Conservation (phyloP, 176 grass and related monocot species). For the Oryza brachyantha region DNA sequence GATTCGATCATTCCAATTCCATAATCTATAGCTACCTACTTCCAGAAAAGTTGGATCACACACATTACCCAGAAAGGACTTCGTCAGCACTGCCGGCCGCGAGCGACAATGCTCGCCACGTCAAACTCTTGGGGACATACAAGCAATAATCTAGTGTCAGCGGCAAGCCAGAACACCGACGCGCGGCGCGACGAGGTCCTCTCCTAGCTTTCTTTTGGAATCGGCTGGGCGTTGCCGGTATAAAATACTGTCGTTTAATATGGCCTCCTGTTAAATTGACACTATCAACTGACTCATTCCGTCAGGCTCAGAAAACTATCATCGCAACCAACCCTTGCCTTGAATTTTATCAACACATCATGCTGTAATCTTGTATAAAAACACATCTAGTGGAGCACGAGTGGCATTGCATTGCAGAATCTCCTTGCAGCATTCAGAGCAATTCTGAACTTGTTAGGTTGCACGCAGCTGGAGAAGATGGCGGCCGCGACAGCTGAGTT, state of each 20-base stretch:
- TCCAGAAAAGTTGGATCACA: not conserved
- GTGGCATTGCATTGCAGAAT: not conserved
- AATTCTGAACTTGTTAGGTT: not conserved
- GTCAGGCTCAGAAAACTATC: not conserved
- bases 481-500: not conserved
- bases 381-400: not conserved
- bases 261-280: not conserved
- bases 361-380: not conserved
- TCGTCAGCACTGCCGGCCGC: not conserved
- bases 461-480: not conserved
- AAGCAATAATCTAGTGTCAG: not conserved
- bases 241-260: not conserved
- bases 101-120: not conserved
- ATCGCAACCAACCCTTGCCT: not conserved
- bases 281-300: not conserved
- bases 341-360: constrained; percentile 3
- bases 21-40: not conserved
- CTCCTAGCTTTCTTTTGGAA: not conserved
- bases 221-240: not conserved
- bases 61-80: not conserved
- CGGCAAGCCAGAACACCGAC: not conserved
- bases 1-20: not conserved
- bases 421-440: not conserved
- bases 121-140: not conserved
- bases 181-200: not conserved